A percentile compares a stretch with the other conserved stretches of the same genome.
phyloP scores from a whole-genome alignment of 2,329 filamentous ascomycete species.

The Ophiostoma triangulosporum region DNA sequence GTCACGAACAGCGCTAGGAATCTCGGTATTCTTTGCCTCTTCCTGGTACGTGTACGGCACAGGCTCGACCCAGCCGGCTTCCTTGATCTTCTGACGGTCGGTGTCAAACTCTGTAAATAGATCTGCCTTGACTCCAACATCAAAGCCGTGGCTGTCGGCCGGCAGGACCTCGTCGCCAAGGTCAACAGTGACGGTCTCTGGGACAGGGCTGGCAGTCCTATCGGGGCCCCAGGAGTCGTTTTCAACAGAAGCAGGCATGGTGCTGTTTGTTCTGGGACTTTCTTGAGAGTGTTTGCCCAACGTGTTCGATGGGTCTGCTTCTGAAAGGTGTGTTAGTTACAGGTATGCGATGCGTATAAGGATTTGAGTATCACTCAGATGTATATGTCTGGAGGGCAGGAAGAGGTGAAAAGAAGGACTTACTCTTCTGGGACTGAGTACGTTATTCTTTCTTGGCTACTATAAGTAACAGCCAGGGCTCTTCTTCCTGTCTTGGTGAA shows the following conservation, averaged over 20 bases:
- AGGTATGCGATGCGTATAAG: no score
- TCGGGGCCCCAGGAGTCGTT: not conserved
- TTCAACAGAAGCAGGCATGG: not conserved
- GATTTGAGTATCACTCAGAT: no score
- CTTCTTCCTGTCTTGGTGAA: not conserved
- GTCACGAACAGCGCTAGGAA: constrained; percentile 12
- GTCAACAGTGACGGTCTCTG: not conserved
- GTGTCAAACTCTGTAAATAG: constrained; percentile 10
- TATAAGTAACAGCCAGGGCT: not conserved
- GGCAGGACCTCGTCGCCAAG: not conserved
- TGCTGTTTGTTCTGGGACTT: no score
- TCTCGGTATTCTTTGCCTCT: constrained; percentile 13
- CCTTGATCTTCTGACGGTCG: constrained; percentile 17
- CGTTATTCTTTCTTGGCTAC: not conserved
- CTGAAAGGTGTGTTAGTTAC: no score
- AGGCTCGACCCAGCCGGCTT: constrained; percentile 32
- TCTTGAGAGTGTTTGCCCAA: no score
- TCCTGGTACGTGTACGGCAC: constrained; percentile 35
- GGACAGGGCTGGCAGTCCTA: not conserved
- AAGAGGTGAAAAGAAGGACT: not conserved
- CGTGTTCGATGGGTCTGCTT: no score
- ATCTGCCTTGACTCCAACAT: constrained; percentile 10
- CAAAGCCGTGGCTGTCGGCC: constrained; percentile 5
- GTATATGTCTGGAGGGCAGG: not conserved
- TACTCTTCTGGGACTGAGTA: not conserved